phyloP scores from a whole-genome alignment of 2,329 filamentous ascomycete genomes.

The Pestalotiopsis fici region DNA sequence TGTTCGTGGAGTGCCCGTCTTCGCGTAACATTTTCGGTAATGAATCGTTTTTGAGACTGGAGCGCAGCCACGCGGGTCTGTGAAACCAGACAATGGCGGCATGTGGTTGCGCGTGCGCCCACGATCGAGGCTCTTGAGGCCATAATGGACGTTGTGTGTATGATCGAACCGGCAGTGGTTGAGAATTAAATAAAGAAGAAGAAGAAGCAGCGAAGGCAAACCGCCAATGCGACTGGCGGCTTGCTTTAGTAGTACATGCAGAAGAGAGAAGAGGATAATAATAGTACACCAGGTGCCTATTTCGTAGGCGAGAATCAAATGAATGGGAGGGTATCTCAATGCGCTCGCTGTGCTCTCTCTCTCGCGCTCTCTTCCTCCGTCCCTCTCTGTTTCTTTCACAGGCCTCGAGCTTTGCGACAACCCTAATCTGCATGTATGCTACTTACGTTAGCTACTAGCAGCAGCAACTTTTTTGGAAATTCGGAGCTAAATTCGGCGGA shows the following conservation, averaged over 20 bases:
- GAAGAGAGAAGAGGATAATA: background rate
- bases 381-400: too few species aligned
- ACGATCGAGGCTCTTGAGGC: constrained; percentile 11
- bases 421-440: too few species aligned
- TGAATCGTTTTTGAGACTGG: constrained; percentile 29
- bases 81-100: constrained; percentile 21
- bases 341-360: background rate
- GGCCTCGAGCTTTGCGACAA: background rate
- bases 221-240: background rate
- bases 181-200: background rate
- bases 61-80: constrained; percentile 15
- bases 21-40: constrained; percentile 42
- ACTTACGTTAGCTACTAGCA: too few species aligned
- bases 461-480: constrained; percentile 2
- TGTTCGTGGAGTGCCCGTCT: constrained; percentile 43
- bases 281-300: background rate
- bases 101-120: constrained; percentile 19
- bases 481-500: constrained; percentile 1
- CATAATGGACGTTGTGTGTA: constrained; percentile 22
- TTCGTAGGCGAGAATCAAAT: background rate
- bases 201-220: background rate
- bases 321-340: background rate
- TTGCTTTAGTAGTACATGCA: constrained; percentile 6
- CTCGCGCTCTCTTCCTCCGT: too few species aligned
- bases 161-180: background rate